Conservation (phyloP, 2,329 filamentous ascomycete genomes). For the Cryphonectria naterciae region DNA sequence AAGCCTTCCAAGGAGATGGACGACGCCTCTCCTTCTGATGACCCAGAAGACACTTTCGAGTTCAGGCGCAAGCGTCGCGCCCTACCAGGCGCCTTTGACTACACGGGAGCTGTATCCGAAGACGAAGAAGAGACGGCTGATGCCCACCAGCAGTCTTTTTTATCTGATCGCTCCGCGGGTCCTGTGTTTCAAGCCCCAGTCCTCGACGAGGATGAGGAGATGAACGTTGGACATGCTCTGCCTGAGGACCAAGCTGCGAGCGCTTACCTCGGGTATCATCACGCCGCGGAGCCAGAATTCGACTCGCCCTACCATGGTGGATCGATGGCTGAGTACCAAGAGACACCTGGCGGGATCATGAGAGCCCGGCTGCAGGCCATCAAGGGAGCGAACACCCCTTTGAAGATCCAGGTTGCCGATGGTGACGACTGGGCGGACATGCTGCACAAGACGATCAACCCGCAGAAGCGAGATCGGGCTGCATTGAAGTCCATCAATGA, state of each 20-base stretch:
- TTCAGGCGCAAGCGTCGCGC: constrained; percentile 53
- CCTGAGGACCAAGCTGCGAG: constrained; percentile 73
- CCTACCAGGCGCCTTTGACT: constrained; percentile 82
- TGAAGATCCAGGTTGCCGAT: constrained; percentile 63
- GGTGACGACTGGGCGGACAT: constrained; percentile 93
- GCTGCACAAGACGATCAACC: constrained; percentile 90
- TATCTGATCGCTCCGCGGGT: constrained; percentile 89
- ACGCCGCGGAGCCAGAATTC: constrained; percentile 71
- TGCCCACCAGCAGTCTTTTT: constrained; percentile 74
- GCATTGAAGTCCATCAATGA: constrained; percentile 66
- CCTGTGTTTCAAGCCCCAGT: constrained; percentile 66
- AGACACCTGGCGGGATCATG: constrained; percentile 65
- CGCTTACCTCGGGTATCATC: constrained; percentile 74
- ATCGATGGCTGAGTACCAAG: constrained; percentile 47
- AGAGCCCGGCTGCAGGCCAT: constrained; percentile 66
- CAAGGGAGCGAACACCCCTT: constrained; percentile 62
- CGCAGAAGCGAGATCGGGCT: constrained; percentile 87
- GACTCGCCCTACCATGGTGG: constrained; percentile 60
- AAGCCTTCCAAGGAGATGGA: constrained; percentile 26
- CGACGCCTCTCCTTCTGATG: constrained; percentile 42
- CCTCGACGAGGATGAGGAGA: constrained; percentile 65
- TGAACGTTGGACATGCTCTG: constrained; percentile 78
- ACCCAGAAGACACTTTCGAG: constrained; percentile 62
- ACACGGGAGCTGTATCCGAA: constrained; percentile 57
- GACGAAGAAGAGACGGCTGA: constrained; percentile 58